Base-by-base conservation (phyloP, 805 yeast genomes). In the Danielia oregonensis region DNA sequence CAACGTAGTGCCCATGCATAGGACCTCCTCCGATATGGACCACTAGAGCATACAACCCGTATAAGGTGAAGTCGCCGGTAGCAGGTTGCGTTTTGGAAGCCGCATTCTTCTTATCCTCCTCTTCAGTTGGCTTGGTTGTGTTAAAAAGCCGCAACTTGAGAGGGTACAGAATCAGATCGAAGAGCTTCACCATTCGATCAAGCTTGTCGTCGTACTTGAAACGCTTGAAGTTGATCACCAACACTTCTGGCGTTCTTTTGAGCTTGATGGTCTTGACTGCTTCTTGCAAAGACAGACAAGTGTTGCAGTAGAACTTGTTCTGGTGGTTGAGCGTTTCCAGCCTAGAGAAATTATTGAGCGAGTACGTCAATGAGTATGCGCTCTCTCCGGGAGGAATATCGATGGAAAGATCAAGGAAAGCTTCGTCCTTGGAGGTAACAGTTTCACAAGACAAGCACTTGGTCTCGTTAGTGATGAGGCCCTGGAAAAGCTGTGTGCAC, bases 1-100 rank as follows among this genome's bases (percentile, higher is more conserved):
- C 74, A 7, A 93, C 91, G 57, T 93, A 93, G 56, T 93, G 98
- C 0, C 98, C 98, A 61, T 89, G 96, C 65, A 87, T 88, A 1
- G 97, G 97, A 0, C 97, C 97, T 4, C 96, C 95, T 5, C 98
- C 98, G 46, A 93, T 79, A 54, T 93, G 98, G 8, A 93, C 88
- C 9, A 93, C 93, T 27, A 91, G 80, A 0, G 91, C 86, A 43
- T 79, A 82, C 32, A 93, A 63, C 49, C 89, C 96, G 52, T 88
- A 93, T 13, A 80, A 67, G 8, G 56, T 48, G 34, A 57, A 57
- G 19, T 57, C 60, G 48, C 75, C 76, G 29, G 72, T 48, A 11
- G 45, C 43, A 4, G 27, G 18, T 4, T n/a, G 17, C 7, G 24
- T 19, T 13, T 19, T 29, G 5, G 14, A 5, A 16, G 21, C 26